Evolutionary conservation across 1,284 basidiomycete genomes (phyloP).

Genomic region (Exobasidium rhododendri): DNA sequence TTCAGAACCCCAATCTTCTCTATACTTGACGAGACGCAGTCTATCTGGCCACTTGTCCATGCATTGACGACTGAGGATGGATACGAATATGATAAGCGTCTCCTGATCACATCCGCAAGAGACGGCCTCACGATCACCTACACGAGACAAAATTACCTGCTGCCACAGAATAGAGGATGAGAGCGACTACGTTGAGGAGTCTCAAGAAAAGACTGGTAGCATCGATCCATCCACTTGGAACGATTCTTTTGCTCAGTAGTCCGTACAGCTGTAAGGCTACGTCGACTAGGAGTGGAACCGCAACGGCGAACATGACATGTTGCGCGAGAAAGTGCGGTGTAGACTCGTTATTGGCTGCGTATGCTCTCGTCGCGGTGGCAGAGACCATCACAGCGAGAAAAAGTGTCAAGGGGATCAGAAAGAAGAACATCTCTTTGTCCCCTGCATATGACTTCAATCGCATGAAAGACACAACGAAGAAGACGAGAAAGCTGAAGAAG

Average conservation of each 20-base stretch:
- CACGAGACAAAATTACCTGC: not conserved
- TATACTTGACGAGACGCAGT: not conserved
- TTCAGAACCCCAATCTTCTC: not conserved
- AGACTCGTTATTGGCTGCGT: slow-evolving; percentile 4
- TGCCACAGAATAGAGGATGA: slow-evolving; percentile 10
- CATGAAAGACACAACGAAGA: not conserved
- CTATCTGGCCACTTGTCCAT: not conserved
- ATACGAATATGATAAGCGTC: not conserved
- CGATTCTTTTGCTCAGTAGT: not conserved
- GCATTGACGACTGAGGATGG: slow-evolving; percentile 3
- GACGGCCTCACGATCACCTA: not conserved
- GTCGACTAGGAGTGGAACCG: slow-evolving; percentile 10
- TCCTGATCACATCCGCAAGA: not conserved
- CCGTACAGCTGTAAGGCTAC: slow-evolving; percentile 3
- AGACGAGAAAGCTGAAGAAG: slow-evolving; percentile 7
- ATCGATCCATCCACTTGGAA: slow-evolving; percentile 8
- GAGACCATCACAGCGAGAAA: slow-evolving; percentile 7
- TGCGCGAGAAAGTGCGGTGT: slow-evolving; percentile 7
- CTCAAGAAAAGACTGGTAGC: not conserved
- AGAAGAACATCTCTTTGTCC: slow-evolving; percentile 4
- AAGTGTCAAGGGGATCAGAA: not conserved
- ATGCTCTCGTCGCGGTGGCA: slow-evolving; percentile 1
- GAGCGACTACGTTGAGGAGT: not conserved
- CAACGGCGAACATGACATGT: slow-evolving; percentile 1
- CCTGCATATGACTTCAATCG: not conserved